Evolutionary conservation across 768 basidiomycete genomes (phyloP), one percentile per base, ranked within the genome.

Genomic region (Pholiota microspora): DNA sequence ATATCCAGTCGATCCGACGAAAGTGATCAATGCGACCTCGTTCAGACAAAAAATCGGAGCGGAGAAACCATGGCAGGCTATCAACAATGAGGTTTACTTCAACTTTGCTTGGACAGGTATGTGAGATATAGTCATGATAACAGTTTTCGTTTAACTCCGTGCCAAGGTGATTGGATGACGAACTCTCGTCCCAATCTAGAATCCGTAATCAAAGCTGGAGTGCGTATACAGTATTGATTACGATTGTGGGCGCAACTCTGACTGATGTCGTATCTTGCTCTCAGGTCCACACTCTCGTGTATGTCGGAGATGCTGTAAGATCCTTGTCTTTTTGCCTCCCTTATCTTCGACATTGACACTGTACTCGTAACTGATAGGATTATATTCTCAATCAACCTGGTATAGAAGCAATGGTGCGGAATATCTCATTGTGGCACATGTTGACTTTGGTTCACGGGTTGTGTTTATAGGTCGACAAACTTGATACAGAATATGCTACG

Each of bases 91-190:
- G 2, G 77, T 84, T 15, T 82, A 79, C 57, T 45, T 47, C 25
- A 78, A 64, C 21, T 62, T 64, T 36, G 45, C 61, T 4, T 35
- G 51, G 13, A 64, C 63, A 1, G 63, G 63, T 7, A 28, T 25
- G 51, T 28, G 31, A 21, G 3, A 21, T 6, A 0, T 21, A 13
- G 38, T 18, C n/a, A 13, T n/a, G 5, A 28, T 31, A 12, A 31
- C 12, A 16, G 15, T 40, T 23, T 15, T 15, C 4, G 18, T 36
- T 21, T 27, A 52, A 13, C 16, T 32, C 18, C 21, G 13, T 40
- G 13, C n/a, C 1, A 38, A 76, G 77, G 76, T 18, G 84, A 86
- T 59, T 85, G 82, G 82, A 85, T 85, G 81, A 67, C 73, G 44
- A 77, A 72, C 53, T 74, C 73, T 1, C 64, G 74, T 15, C 79